phyloP scores from a whole-genome alignment of 768 basidiomycete species.

The Phlebiopsis flavidoalba region DNA sequence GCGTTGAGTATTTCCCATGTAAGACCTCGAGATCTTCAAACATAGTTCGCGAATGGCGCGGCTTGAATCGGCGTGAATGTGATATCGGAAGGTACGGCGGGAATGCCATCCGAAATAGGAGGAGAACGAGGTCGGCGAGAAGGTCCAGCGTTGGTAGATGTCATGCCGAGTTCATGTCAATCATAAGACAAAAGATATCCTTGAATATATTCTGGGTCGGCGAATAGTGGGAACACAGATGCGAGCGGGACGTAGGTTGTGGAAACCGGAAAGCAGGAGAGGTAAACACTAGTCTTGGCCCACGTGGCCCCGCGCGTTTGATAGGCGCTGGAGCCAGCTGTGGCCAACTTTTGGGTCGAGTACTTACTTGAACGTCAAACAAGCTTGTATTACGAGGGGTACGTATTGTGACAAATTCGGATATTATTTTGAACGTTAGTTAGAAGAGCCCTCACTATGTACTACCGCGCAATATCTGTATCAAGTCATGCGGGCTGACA shows the following conservation, averaged over 20 bases:
- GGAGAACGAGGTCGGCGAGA: background rate
- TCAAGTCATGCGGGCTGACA: conserved; percentile 1
- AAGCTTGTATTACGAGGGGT: background rate
- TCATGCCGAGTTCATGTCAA: background rate
- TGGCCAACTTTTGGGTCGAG: background rate
- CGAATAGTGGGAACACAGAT: too few relatives aligned
- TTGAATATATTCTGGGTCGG: too few relatives aligned
- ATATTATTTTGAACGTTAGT: background rate
- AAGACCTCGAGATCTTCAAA: background rate
- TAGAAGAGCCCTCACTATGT: background rate
- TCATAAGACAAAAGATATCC: too few relatives aligned
- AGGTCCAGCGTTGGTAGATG: background rate
- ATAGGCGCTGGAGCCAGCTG: background rate
- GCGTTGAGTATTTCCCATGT: background rate
- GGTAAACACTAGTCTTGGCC: background rate
- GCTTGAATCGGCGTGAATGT: background rate
- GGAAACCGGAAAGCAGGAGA: too few relatives aligned
- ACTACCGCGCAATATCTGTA: background rate
- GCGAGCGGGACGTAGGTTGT: too few relatives aligned
- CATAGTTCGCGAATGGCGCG: background rate
- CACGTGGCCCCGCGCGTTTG: background rate
- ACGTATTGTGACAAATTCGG: background rate
- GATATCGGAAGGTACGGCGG: background rate
- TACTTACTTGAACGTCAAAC: background rate
- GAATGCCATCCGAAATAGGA: background rate